Evolutionary conservation across 345 rosid species (phyloP).

Genomic region (Eucalyptus pauciflora): DNA sequence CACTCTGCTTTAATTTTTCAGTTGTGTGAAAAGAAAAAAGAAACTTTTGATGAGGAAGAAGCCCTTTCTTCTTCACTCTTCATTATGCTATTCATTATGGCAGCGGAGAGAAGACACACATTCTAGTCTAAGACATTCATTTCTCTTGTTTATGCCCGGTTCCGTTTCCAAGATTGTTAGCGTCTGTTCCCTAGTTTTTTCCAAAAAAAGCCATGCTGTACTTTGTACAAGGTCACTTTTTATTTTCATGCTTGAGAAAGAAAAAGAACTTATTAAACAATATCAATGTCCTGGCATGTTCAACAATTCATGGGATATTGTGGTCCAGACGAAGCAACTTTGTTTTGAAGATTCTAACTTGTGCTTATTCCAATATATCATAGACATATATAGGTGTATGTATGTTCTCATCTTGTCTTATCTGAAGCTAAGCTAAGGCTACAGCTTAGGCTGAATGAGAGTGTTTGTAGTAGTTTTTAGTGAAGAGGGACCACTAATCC

Average conservation of each 20-base stretch:
- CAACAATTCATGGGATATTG: background rate
- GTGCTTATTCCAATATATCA: background rate
- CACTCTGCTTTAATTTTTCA: background rate
- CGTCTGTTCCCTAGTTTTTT: background rate
- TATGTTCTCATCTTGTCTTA: background rate
- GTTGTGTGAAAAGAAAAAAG: background rate
- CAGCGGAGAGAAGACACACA: background rate
- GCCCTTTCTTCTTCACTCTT: background rate
- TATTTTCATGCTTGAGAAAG: background rate
- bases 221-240: background rate
- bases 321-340: background rate
- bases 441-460: background rate
- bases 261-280: background rate
- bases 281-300: background rate
- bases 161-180: background rate
- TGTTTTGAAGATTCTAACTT: background rate
- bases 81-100: background rate
- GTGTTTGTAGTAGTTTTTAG: background rate
- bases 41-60: background rate
- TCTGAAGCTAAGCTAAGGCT: background rate
- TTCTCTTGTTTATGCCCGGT: background rate
- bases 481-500: conserved; percentile 1
- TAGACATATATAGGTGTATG: background rate
- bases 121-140: background rate
- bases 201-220: background rate